Conservation (phyloP, 208 protist genomes). For the Balamuthia mandrillaris region DNA sequence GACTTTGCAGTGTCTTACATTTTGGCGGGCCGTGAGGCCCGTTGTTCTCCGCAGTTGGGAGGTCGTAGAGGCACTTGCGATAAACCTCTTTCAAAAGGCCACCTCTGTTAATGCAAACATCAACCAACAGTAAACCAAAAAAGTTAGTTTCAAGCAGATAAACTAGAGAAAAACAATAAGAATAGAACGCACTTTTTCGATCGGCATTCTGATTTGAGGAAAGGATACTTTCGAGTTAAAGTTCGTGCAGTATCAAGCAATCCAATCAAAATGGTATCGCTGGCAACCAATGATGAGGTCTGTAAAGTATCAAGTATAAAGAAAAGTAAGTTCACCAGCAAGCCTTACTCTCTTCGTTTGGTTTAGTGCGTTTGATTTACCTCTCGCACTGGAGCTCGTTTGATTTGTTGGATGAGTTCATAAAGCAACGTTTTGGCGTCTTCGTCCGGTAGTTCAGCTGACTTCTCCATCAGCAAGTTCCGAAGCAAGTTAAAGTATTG, state of each 20-base stretch:
- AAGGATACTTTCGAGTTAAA: neutral
- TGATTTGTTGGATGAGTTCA: constrained; percentile 13
- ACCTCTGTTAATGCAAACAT: neutral
- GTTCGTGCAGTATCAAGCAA: neutral
- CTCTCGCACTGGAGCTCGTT: neutral
- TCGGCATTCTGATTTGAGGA: constrained; percentile 11
- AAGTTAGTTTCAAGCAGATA: neutral
- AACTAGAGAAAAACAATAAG: neutral
- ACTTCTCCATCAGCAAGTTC: neutral
- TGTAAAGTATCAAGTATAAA: neutral
- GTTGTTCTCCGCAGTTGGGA: constrained; percentile 58
- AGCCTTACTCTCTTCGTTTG: too few relatives aligned
- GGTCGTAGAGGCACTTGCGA: constrained; percentile 65
- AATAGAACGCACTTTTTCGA: neutral
- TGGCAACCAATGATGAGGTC: neutral
- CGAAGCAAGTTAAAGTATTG: constrained; percentile 14
- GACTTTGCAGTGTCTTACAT: constrained; percentile 67
- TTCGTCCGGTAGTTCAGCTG: neutral
- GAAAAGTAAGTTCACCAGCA: neutral
- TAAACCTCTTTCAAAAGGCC: constrained; percentile 44
- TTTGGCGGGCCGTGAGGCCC: constrained; percentile 62
- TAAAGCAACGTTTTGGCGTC: constrained; percentile 17
- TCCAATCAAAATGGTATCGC: constrained; percentile 14
- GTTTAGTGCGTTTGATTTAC: neutral
- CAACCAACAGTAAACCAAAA: neutral